Evolutionary conservation across 176 grass and related monocot genomes (phyloP).

Genomic region (Cenchrus americanus): DNA sequence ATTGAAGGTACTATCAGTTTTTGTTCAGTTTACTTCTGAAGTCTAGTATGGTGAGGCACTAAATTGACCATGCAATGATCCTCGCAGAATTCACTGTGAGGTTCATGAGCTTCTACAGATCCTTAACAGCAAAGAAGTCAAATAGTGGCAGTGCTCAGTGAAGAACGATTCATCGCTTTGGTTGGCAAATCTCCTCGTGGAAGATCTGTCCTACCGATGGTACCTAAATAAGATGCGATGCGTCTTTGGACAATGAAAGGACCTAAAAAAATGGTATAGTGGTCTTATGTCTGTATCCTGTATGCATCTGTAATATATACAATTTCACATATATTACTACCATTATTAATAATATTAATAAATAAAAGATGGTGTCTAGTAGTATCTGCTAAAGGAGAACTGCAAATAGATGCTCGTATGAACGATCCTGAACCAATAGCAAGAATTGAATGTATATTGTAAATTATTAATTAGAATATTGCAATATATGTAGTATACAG

Average conservation of each 20-base stretch:
- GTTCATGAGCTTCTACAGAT: conserved; percentile 73
- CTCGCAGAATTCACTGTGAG: conserved; percentile 73
- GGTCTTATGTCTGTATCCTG: not conserved
- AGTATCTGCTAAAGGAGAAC: not conserved
- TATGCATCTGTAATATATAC: not conserved
- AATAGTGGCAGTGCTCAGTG: conserved; percentile 22
- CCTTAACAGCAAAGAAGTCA: conserved; percentile 46
- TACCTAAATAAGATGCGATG: conserved; percentile 34
- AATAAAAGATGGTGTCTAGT: not conserved
- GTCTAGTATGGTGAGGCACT: not conserved
- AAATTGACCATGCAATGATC: conserved; percentile 19
- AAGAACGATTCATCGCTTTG: not conserved
- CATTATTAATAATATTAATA: not conserved
- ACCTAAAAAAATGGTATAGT: not conserved
- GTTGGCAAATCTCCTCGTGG: not conserved
- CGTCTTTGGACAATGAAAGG: conserved; percentile 10
- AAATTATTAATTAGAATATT: not conserved
- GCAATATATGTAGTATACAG: no score
- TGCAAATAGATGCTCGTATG: not conserved
- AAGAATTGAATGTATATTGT: not conserved
- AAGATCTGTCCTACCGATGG: not conserved
- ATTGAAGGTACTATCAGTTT: conserved; percentile 58
- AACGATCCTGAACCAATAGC: not conserved
- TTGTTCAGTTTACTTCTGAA: not conserved
- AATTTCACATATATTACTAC: no score